These are phyloP conservation scores for Clavariopsis aquatica DNA, from an alignment of 495 filamentous ascomycete genomes.

Conservation along the genomic window DNA sequence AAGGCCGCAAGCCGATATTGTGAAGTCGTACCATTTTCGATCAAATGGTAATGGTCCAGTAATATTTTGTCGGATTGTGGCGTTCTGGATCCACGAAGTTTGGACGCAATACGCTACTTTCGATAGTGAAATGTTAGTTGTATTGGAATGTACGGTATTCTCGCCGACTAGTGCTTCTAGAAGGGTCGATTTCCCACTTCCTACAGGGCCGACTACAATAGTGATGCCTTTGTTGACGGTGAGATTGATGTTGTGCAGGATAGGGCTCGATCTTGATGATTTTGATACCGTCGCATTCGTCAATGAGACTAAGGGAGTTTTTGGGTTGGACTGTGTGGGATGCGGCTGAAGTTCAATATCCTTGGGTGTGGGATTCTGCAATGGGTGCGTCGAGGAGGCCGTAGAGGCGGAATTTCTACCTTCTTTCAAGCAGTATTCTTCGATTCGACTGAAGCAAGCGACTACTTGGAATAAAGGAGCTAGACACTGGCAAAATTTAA, in stretches of 20 bases:
- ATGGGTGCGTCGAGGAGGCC: background rate
- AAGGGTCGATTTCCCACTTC: slow-evolving; percentile 55
- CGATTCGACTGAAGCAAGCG: background rate
- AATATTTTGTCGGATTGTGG: slow-evolving; percentile 60
- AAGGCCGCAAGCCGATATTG: slow-evolving; percentile 66
- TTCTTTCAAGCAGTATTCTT: background rate
- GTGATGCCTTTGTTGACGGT: slow-evolving; percentile 35
- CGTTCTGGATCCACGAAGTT: slow-evolving; percentile 58
- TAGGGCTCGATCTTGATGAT: background rate
- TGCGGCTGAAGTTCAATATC: background rate
- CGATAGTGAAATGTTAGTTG: slow-evolving; percentile 43
- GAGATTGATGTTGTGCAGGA: background rate
- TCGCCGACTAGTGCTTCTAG: slow-evolving; percentile 56
- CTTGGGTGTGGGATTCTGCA: background rate
- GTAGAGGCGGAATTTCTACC: background rate
- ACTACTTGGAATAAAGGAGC: background rate
- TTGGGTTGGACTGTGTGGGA: background rate
- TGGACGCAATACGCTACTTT: slow-evolving; percentile 57
- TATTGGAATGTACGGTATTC: slow-evolving; percentile 48
- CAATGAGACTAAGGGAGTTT: background rate
- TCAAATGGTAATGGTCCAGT: slow-evolving; percentile 56
- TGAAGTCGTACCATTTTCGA: slow-evolving; percentile 59
- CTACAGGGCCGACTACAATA: slow-evolving; percentile 52
- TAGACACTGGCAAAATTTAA: background rate
- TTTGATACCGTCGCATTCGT: background rate